Base-by-base conservation (phyloP, 306 rosid species). In the Fragaria iinumae region DNA sequence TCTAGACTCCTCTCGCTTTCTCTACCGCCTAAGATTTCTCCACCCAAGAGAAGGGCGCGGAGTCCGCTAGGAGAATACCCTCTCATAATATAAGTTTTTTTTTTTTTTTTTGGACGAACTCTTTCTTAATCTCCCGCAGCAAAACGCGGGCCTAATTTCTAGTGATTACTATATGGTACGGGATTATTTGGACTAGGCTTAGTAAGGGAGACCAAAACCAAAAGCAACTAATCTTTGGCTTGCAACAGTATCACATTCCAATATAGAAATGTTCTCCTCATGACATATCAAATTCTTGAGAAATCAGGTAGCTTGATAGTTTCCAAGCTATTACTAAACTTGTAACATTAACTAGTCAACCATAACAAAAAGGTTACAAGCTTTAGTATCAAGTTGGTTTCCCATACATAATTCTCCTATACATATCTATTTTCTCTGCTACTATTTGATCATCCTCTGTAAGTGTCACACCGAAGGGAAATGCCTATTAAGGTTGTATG, bases 401-500 rank as follows among this genome's bases (percentile, higher is more conserved):
- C 63, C 62, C 64, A 29, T 64, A 32, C 16, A 32, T 32, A 73
- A 20, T 21, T 48, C 72, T 63, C 70, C 14, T 12, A 49, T 75
- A 47, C 17, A 23, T 11, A 73, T 56, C 77, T 20, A 6, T 47
- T 75, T 32, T 3, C 39, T 0, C 62, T 39, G 44, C 44, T 53
- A 53, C 59, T 18, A 18, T n/a, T 8, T 20, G 11, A 20, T n/a
- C 3, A 6, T 55, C 25, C 60, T 20, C 59, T 55, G 27, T 50
- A n/a, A 2, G 60, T 55, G 60, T 91, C 83, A 93, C 76, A 75
- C 25, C 72, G 98, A 91, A n/a, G 96, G 98, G 88, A 91, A 93
- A 81, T 86, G 87, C 84, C 86, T 84, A 66, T 71, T 75, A 1
- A 93, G 91, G 43, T 84, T 90, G 71, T 75, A 70, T 53, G 96